Evolutionary conservation across 164 flowering plant species (phyloP).

Genomic region (Euptelea pleiosperma): DNA sequence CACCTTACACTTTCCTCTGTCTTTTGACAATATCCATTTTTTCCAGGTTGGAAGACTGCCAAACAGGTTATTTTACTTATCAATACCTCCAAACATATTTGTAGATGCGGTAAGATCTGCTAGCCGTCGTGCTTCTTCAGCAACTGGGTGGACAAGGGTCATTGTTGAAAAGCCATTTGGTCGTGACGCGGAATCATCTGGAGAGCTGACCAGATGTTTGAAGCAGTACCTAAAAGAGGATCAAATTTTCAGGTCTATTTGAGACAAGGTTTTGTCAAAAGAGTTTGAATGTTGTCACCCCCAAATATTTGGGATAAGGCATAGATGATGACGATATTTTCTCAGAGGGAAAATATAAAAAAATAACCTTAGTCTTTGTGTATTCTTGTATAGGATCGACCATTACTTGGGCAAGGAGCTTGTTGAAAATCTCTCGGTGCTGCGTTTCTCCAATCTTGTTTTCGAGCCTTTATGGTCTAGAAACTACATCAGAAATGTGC

Average conservation of each 20-base stretch:
- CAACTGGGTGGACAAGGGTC: constrained; percentile 83
- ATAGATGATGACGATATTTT: no score
- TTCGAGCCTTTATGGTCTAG: constrained; percentile 91
- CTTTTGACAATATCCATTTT: not conserved
- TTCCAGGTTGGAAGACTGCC: constrained; percentile 58
- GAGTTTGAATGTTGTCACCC: no score
- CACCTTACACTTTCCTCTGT: no score
- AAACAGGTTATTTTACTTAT: constrained; percentile 80
- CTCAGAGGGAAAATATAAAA: no score
- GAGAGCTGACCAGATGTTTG: constrained; percentile 60
- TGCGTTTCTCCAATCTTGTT: constrained; percentile 90
- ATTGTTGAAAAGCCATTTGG: constrained; percentile 97
- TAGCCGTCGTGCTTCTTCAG: constrained; percentile 60
- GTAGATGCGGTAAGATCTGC: constrained; percentile 80
- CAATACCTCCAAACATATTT: constrained; percentile 84
- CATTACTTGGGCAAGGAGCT: constrained; percentile 88
- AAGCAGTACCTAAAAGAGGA: constrained; percentile 76
- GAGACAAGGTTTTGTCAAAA: no score
- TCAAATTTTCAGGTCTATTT: constrained; percentile 95
- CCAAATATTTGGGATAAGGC: no score
- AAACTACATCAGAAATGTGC: constrained; percentile 81
- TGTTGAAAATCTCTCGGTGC: constrained; percentile 84
- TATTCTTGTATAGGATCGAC: constrained; percentile 57
- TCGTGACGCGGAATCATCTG: constrained; percentile 71
- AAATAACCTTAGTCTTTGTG: not conserved